Evolutionary conservation across 106 monocot species (phyloP).

Genomic region (Dactylorhiza incarnata): DNA sequence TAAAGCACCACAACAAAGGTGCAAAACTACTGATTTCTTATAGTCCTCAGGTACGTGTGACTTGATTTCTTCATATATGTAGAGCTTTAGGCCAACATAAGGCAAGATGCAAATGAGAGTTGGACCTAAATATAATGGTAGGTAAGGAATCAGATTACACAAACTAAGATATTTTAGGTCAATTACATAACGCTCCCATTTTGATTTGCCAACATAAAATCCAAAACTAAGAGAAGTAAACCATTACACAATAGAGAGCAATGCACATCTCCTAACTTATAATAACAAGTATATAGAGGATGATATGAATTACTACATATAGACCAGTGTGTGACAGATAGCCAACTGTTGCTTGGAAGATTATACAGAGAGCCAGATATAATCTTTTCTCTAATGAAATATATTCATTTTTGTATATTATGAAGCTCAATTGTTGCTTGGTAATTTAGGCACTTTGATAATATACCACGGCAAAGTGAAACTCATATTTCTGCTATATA

Average conservation of each 20-base stretch:
- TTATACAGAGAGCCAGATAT: too few relatives aligned
- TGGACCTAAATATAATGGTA: conserved; percentile 32
- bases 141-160: background rate
- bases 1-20: conserved; percentile 71
- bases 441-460: too few relatives aligned
- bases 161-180: background rate
- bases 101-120: conserved; percentile 83
- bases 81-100: conserved; percentile 84
- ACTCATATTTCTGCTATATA: too few relatives aligned
- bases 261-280: too few relatives aligned
- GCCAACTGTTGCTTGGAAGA: too few relatives aligned
- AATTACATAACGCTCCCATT: background rate
- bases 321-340: too few relatives aligned
- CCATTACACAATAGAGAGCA: background rate
- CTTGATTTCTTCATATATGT: conserved; percentile 83
- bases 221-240: background rate
- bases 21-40: conserved; percentile 43
- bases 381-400: too few relatives aligned
- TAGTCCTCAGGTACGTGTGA: conserved; percentile 58
- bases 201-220: background rate
- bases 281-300: too few relatives aligned
- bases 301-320: too few relatives aligned
- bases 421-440: too few relatives aligned
- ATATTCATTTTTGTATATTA: too few relatives aligned
- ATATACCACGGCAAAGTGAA: too few relatives aligned